Evolutionary conservation across 768 basidiomycete species (phyloP), one percentile per base, ranked within the genome.

Genomic region (Agaricus blazei): DNA sequence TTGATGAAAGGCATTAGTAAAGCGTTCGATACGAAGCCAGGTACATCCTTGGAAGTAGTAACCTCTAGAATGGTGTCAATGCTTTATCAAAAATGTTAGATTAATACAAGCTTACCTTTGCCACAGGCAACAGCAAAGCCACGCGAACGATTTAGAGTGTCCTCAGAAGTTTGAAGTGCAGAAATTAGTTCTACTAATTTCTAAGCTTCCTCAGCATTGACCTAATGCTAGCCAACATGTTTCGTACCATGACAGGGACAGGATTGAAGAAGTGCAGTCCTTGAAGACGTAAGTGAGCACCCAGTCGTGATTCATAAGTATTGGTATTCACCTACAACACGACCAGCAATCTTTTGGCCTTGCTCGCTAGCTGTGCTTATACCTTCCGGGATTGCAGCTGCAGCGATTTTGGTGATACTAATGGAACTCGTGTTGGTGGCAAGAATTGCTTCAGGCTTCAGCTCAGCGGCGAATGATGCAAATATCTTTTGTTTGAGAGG

Each of bases 1-100:
- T 98, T 98, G 62, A 98, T 87, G 71, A 94, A 98, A 1, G 96
- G 96, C 92, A 98, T 98, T 43, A 98, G 73, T 29, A 95, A 78
- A 0, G 93, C 93, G 63, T 97, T 95, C 1, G 93, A 90, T n/a
- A 95, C 91, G 68, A 93, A 94, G 3, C 93, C 94, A 3, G 95
- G 95, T 0, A 95, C 91, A 63, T 98, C 95, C 63, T 90, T 83
- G 0, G 93, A 94, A 3, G 81, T 82, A 1, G 93, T 89, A 1
- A 98, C 93, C 78, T 93, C 92, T 94, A 64, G n/a, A 9, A 40
- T 9, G 44, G 9, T 23, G 14, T 14, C 9, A 23, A 26, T 3
- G 34, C 34, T 34, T 23, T 37, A 19, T 48, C 46, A 23, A 19
- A 51, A 29, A 23, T 57, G n/a, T 43, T 31, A 8, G 11, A 51